These are phyloP conservation scores for Citrus sp. DNA, from an alignment of 345 rosid genomes.

Conservation along the genomic window DNA sequence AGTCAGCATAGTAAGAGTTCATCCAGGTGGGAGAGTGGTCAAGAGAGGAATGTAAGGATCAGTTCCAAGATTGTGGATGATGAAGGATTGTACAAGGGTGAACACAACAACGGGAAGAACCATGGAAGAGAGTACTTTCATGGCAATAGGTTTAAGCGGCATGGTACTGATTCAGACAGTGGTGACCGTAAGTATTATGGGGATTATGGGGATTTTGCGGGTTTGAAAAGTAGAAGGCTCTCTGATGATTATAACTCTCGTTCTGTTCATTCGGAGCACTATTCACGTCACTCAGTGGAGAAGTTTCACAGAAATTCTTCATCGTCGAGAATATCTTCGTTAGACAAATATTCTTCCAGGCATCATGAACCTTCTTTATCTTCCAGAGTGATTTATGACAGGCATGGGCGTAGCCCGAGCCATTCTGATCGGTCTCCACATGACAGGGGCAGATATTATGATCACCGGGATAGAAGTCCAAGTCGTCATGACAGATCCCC, in stretches of 20 bases:
- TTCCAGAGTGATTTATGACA: slow-evolving; percentile 67
- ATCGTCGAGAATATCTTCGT: slow-evolving; percentile 50
- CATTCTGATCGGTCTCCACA: slow-evolving; percentile 74
- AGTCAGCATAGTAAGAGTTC: slow-evolving; percentile 41
- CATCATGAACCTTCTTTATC: slow-evolving; percentile 65
- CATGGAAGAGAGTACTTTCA: slow-evolving; percentile 61
- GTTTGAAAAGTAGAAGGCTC: slow-evolving; percentile 73
- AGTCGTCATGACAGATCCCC: slow-evolving; percentile 52
- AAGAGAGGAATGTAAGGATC: slow-evolving; percentile 59
- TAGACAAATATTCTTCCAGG: slow-evolving; percentile 72
- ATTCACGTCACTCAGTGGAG: slow-evolving; percentile 63
- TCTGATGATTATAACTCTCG: slow-evolving; percentile 63
- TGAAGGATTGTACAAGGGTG: slow-evolving; percentile 55
- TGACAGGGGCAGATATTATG: slow-evolving; percentile 59
- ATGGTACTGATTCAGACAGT: slow-evolving; percentile 61
- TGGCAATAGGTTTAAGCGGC: slow-evolving; percentile 72
- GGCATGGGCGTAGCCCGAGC: slow-evolving; percentile 75
- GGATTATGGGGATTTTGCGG: slow-evolving; percentile 58
- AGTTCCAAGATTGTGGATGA: slow-evolving; percentile 77
- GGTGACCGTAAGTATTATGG: slow-evolving; percentile 62
- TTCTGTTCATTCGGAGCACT: slow-evolving; percentile 52
- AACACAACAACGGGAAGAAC: slow-evolving; percentile 56
- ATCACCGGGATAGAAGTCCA: slow-evolving; percentile 70
- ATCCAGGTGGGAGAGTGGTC: slow-evolving; percentile 58
- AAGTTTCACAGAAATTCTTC: slow-evolving; percentile 60